Evolutionary conservation across 2,329 filamentous ascomycete genomes (phyloP), one percentile per base, ranked within the genome.

Genomic region (Verticillium nonalfalfae): DNA sequence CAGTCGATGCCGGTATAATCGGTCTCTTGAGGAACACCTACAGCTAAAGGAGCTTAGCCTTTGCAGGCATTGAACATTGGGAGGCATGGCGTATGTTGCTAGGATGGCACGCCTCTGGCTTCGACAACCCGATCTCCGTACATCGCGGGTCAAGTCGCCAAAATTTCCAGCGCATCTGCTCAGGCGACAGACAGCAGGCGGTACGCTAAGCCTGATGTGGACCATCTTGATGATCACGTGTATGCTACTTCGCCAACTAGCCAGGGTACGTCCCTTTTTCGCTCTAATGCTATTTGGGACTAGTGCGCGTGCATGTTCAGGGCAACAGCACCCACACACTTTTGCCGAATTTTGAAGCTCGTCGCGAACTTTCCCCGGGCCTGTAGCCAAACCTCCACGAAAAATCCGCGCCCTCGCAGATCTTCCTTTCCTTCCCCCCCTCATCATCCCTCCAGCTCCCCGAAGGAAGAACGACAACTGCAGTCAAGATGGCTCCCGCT

Each of bases 401-500:
- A 56, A 33, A 34, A 33, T 56, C 33, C 33, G 54, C 54, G 54
- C 54, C 54, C 26, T 35, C 65, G 65, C 69, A 67, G 66, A 70
- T 69, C 62, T 64, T 67, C 58, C 65, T 67, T 66, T 71, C 69
- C 70, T 70, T 59, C 64, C 67, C 67, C 67, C 62, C 60, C 64
- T 60, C 62, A 61, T 65, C 66, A 66, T 68, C 65, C 55, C 64
- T 63, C 66, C 71, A 70, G 70, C 68, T 31, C 68, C 71, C 68
- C 65, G 68, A 69, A 65, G 67, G 70, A 71, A 70, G 67, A 74
- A 74, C 71, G 67, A 67, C 68, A 67, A 70, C 72, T 72, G 71
- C 74, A 80, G 79, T 84, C 88, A 95, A 88, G 79, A 97, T 97
- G 94, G 92, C 93, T 78, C 91, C 94, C 79, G 86, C 88, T 75